A percentile compares a stretch with the other conserved stretches of the same genome.
phyloP scores from a whole-genome alignment of 176 grass and related monocot genomes.

The Ananas comosus region DNA sequence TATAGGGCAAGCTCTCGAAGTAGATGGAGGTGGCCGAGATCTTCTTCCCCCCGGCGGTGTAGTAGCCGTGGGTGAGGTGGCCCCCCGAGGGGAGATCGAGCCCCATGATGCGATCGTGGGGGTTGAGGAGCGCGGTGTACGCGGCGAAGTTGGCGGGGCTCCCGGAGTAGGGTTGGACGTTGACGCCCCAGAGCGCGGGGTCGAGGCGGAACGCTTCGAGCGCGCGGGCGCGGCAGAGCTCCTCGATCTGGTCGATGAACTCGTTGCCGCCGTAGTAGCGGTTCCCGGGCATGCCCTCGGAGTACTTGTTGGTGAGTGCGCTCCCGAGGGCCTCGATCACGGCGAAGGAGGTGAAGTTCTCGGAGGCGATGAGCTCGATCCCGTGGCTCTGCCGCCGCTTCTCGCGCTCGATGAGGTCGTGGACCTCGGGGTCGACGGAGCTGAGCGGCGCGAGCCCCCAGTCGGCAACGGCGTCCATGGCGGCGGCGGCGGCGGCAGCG shows the following conservation, averaged over 20 bases:
- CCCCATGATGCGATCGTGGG: constrained; percentile 98
- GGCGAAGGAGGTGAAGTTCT: constrained; percentile 98
- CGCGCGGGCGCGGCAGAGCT: constrained; percentile 74
- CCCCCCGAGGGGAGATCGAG: constrained; percentile 91
- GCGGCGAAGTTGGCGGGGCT: constrained; percentile 99
- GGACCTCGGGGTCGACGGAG: constrained; percentile 42
- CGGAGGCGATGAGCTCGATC: constrained; percentile 98
- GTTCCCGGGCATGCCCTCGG: constrained; percentile 84
- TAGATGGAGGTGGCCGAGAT: constrained; percentile 99
- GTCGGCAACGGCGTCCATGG: constrained; percentile 62
- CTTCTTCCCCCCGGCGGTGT: constrained; percentile 89
- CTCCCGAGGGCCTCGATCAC: constrained; percentile 95
- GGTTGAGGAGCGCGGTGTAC: constrained; percentile 89
- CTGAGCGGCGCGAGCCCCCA: constrained; percentile 65
- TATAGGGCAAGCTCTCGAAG: constrained; percentile 91
- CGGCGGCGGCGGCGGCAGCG: neutral
- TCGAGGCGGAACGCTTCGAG: constrained; percentile 71
- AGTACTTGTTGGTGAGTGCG: constrained; percentile 96
- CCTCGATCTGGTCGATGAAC: constrained; percentile 91
- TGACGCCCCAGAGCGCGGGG: constrained; percentile 65
- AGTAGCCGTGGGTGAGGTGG: constrained; percentile 91
- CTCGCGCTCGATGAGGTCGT: constrained; percentile 86
- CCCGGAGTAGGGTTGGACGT: constrained; percentile 98
- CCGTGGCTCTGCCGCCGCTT: constrained; percentile 83
- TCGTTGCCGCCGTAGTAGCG: constrained; percentile 97